Base-by-base conservation (phyloP, 179 eudicot species). In the Silene coronaria region DNA sequence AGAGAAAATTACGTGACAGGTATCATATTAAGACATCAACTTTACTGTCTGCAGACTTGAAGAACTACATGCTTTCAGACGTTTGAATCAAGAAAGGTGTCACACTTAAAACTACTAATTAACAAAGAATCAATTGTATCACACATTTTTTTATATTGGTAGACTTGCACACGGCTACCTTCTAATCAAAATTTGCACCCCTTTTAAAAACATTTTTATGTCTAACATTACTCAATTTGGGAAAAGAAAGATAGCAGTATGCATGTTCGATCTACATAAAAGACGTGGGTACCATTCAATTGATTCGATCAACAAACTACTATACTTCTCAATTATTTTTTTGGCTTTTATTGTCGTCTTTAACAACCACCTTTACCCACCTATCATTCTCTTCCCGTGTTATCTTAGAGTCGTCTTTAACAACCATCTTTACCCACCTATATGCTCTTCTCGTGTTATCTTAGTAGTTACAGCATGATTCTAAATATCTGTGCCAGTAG, bases 1-100 rank as follows among this genome's bases (percentile, higher is more conserved):
- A 88, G 87, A 85, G 97, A 95, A 81, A 90, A 86, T 78, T 70
- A 85, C 80, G 73, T 77, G 75, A 85, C 82, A 83, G 97, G 97
- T 95, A 77, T n/a, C 46, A 5, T 91, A 75, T 16, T 36, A 6
- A 70, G 61, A 48, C 57, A 51, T 42, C 8, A 42, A 42, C 4
- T 13, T 30, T 65, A 34, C 46, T n/a, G 22, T 13, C 55, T n/a
- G 26, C 22, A 42, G 38, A 11, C 58, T 42, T 23, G 30, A 26
- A 14, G 67, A 34, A 10, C 30, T 57, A 23, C 57, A 45, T 2
- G 38, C 45, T 16, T 26, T 70, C 23, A 11, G 19, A 42, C 9
- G 28, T 14, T 27, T 13, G 14, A 45, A 36, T 36, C 21, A 67
- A 67, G 70, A 36, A 36, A 42, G 5, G 63, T 59, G 27, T 36